Evolutionary conservation across 768 basidiomycete species (phyloP).

Genomic region (Pholiota molesta): DNA sequence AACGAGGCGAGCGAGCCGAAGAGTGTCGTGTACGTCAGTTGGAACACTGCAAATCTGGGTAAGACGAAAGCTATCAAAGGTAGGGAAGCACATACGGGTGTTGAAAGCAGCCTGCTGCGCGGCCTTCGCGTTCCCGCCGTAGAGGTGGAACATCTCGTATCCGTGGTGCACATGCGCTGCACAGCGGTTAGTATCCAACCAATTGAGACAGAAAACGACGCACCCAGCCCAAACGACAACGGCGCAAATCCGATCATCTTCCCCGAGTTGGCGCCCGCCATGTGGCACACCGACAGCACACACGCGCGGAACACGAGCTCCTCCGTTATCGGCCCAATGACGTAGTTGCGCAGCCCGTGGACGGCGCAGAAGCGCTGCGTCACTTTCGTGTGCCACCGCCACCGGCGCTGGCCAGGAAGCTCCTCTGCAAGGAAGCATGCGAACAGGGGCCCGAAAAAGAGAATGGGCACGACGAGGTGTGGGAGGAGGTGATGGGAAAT

Average conservation of each 20-base stretch:
- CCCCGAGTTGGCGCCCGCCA: constrained; percentile 56
- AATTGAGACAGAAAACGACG: constrained; percentile 24
- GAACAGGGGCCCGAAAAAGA: constrained; percentile 82
- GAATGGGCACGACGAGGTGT: constrained; percentile 68
- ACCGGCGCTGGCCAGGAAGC: constrained; percentile 59
- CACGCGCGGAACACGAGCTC: constrained; percentile 91
- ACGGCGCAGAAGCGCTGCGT: constrained; percentile 47
- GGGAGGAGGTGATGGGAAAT: constrained; percentile 34
- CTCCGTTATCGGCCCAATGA: constrained; percentile 80
- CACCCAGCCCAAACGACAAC: constrained; percentile 86
- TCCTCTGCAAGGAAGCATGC: constrained; percentile 44
- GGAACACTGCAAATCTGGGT: constrained; percentile 67
- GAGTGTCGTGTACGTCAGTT: constrained; percentile 87
- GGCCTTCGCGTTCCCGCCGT: constrained; percentile 70
- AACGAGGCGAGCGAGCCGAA: constrained; percentile 90
- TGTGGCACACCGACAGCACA: constrained; percentile 71
- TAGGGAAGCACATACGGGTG: constrained; percentile 47
- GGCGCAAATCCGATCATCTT: constrained; percentile 83
- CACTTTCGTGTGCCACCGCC: constrained; percentile 46
- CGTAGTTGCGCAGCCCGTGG: constrained; percentile 73
- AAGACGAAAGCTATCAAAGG: not conserved
- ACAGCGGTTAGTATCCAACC: not conserved
- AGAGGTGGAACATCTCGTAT: constrained; percentile 79
- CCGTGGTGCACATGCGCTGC: constrained; percentile 95
- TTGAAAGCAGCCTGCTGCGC: constrained; percentile 60